A percentile compares a stretch with the other conserved stretches of the same genome.
Evolutionary conservation across 441 rosid genomes (phyloP).

Genomic region (Cnidoscolus chayamansa): DNA sequence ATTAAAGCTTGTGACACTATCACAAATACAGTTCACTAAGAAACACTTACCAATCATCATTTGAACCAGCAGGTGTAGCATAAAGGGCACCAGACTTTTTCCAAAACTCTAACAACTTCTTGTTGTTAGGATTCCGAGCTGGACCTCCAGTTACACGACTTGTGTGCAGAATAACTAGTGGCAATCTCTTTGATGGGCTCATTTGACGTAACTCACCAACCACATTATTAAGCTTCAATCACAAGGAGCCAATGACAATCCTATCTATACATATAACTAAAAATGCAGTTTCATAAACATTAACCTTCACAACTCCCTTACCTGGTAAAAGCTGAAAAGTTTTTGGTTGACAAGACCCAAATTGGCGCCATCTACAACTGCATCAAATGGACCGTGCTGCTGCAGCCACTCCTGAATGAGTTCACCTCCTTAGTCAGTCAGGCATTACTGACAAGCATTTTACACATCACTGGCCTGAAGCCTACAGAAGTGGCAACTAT

Average conservation of each 20-base stretch:
- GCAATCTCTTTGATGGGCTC: slow-evolving; percentile 70
- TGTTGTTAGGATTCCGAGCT: slow-evolving; percentile 55
- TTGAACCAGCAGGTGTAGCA: slow-evolving; percentile 80
- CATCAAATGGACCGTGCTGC: slow-evolving; percentile 86
- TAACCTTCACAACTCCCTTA: slow-evolving; percentile 18
- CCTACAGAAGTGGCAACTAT: slow-evolving; percentile 11
- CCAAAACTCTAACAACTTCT: slow-evolving; percentile 65
- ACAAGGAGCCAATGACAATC: slow-evolving; percentile 17
- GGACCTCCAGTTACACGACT: slow-evolving; percentile 68
- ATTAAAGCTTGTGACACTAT: not conserved
- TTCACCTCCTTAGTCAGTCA: slow-evolving; percentile 35
- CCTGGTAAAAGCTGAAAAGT: slow-evolving; percentile 60
- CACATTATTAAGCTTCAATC: slow-evolving; percentile 55
- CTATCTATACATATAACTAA: not conserved
- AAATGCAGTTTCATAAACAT: slow-evolving; percentile 19
- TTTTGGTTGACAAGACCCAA: slow-evolving; percentile 53
- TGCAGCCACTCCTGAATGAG: slow-evolving; percentile 69
- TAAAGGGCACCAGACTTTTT: slow-evolving; percentile 69
- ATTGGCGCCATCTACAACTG: slow-evolving; percentile 88
- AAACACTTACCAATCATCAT: slow-evolving; percentile 81
- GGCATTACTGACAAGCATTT: slow-evolving; percentile 17
- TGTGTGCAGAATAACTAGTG: slow-evolving; percentile 78
- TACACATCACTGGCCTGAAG: slow-evolving; percentile 17
- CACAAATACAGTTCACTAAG: not conserved
- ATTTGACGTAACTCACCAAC: slow-evolving; percentile 48